phyloP scores from a whole-genome alignment of 2,329 filamentous ascomycete species.

The Penicillium sp. region DNA sequence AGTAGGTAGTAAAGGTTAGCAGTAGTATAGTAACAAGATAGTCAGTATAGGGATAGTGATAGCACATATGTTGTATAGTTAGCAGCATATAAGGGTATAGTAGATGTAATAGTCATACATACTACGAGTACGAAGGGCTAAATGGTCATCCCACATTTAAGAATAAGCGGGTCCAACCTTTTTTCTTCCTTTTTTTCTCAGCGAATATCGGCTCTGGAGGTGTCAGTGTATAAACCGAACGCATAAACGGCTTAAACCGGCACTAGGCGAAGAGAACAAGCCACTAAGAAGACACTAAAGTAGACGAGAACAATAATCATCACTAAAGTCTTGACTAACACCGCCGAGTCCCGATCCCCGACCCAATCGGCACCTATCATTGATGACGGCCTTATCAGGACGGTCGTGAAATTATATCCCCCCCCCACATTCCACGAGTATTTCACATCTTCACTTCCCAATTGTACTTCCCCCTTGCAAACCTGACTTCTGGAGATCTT shows the following conservation, averaged over 20 bases:
- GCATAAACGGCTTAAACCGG: background rate
- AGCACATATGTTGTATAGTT: background rate
- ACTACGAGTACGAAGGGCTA: too few species aligned
- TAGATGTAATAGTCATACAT: too few species aligned
- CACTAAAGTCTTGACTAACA: slow-evolving; percentile 26
- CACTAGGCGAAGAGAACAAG: background rate
- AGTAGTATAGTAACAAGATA: too few species aligned
- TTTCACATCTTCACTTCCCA: background rate
- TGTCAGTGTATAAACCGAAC: background rate
- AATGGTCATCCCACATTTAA: background rate
- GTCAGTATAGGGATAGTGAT: too few species aligned
- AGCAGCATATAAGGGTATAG: too few species aligned
- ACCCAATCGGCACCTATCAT: slow-evolving; percentile 29
- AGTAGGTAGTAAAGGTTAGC: too few species aligned
- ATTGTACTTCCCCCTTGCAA: too few species aligned
- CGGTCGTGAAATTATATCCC: slow-evolving; percentile 13
- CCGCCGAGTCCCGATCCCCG: slow-evolving; percentile 9
- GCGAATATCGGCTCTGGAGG: background rate
- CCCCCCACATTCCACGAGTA: slow-evolving; percentile 19
- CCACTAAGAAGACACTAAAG: background rate
- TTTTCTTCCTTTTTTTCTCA: background rate
- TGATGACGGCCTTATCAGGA: slow-evolving; percentile 13
- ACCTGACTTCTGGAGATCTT: background rate
- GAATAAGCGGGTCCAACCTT: background rate
- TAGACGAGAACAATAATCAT: slow-evolving; percentile 1